A percentile compares a stretch with the other conserved stretches of the same genome.
phyloP scores from a whole-genome alignment of 352 stramenopile genomes.

The Phytophthora palmivora region DNA sequence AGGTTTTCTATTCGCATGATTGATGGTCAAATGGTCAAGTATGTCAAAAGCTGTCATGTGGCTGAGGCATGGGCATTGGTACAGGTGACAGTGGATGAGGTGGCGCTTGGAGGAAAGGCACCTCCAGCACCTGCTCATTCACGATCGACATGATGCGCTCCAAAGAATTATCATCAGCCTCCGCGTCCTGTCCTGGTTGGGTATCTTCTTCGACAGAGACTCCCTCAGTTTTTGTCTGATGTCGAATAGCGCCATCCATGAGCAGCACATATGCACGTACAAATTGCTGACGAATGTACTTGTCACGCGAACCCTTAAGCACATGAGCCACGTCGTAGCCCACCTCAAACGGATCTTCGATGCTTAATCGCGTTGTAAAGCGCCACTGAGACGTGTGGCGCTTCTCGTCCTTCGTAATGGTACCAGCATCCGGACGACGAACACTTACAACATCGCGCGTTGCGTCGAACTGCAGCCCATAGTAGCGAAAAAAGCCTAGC shows the following conservation, averaged over 20 bases:
- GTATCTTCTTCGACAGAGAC: conserved; percentile 3
- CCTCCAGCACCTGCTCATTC: conserved; percentile 50
- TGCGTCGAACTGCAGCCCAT: conserved; percentile 74
- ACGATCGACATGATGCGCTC: conserved; percentile 44
- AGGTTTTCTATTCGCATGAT: conserved; percentile 35
- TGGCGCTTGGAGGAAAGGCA: conserved; percentile 47
- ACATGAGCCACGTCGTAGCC: conserved; percentile 98
- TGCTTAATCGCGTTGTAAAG: conserved; percentile 82
- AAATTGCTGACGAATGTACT: conserved; percentile 88
- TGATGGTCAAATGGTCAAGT: conserved; percentile 17
- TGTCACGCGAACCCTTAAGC: conserved; percentile 89
- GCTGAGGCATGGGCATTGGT: conserved; percentile 17
- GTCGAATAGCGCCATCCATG: conserved; percentile 49
- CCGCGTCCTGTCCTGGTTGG: background rate
- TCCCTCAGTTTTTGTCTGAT: conserved; percentile 20
- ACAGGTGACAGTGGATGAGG: conserved; percentile 33
- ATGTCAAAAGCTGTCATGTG: conserved; percentile 33
- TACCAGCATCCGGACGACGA: conserved; percentile 58
- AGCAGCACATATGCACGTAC: conserved; percentile 74
- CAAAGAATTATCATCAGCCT: conserved; percentile 23
- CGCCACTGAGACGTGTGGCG: conserved; percentile 71
- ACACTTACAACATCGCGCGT: conserved; percentile 73
- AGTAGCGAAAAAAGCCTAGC: conserved; percentile 82
- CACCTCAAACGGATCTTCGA: conserved; percentile 99
- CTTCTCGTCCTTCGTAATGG: conserved; percentile 82